Conservation (phyloP, 2,329 filamentous ascomycete species). For the Colletotrichum siamense region DNA sequence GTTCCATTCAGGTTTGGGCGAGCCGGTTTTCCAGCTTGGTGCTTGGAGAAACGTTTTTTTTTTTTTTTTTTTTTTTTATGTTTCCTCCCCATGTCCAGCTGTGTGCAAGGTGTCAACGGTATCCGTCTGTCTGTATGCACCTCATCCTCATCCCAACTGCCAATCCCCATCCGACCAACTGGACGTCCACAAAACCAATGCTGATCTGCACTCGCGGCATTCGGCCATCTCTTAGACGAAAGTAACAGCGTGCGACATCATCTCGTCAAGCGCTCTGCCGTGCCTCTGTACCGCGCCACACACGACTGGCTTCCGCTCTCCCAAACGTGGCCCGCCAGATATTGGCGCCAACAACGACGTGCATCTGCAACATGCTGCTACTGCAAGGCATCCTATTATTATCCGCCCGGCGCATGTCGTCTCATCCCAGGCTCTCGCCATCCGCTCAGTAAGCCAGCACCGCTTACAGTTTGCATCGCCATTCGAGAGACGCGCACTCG, state of each 20-base stretch:
- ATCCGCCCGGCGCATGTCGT: not conserved
- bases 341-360: not conserved
- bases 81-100: not conserved
- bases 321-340: not conserved
- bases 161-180: not conserved
- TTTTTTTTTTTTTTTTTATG: not conserved
- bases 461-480: not conserved
- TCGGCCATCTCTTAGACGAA: not conserved
- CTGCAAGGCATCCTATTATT: not conserved
- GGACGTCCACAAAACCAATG: not conserved
- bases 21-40: constrained; percentile 10
- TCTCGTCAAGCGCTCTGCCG: not conserved
- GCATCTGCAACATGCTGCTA: not conserved
- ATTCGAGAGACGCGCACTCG: not conserved
- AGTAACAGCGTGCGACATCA: not conserved
- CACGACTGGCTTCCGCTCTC: not conserved
- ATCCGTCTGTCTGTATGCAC: not conserved
- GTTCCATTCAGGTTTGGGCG: constrained; percentile 9
- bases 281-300: not conserved
- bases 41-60: not conserved
- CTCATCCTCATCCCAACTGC: not conserved
- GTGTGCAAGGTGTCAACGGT: not conserved
- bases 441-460: not conserved
- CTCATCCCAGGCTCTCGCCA: not conserved
- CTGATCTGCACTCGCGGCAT: not conserved